Percentiles rank a stretch among this genome's conserved stretches.
These are phyloP conservation scores for Canna indica DNA, from an alignment of 176 grass and related monocot species.

Conservation along the genomic window DNA sequence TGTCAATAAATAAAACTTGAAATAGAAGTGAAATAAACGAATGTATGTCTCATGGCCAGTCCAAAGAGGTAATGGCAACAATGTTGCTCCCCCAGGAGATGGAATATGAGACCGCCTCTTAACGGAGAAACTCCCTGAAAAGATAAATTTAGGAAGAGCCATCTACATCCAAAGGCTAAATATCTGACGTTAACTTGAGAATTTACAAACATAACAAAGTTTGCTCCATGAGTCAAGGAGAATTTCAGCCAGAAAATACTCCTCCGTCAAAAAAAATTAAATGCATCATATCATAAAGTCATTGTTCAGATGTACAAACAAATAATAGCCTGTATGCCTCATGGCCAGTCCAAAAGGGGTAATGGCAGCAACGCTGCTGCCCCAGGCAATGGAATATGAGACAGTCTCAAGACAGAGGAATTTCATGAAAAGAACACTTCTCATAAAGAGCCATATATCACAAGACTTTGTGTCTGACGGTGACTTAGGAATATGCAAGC, in stretches of 20 bases:
- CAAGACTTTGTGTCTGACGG: not conserved
- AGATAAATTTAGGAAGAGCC: slow-evolving; percentile 24
- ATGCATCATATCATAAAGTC: no score
- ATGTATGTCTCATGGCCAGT: slow-evolving; percentile 14
- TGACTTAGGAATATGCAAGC: slow-evolving; percentile 3
- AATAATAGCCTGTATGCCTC: not conserved
- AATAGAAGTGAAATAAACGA: no score
- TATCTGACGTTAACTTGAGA: slow-evolving; percentile 56
- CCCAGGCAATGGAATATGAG: not conserved
- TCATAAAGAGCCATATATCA: not conserved
- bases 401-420: not conserved
- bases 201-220: slow-evolving; percentile 40
- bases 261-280: slow-evolving; percentile 25
- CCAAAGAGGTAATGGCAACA: not conserved
- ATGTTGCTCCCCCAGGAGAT: slow-evolving; percentile 8
- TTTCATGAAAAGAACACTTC: not conserved
- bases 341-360: not conserved
- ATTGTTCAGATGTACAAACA: not conserved
- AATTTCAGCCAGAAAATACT: slow-evolving; percentile 13
- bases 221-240: slow-evolving; percentile 41
- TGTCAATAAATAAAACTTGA: no score
- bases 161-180: slow-evolving; percentile 38
- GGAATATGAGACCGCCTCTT: not conserved
- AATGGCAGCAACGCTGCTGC: slow-evolving; percentile 5
- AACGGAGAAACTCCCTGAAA: not conserved